Conservation (phyloP, 495 filamentous ascomycete species). For the Astrothelium macrocarpum region DNA sequence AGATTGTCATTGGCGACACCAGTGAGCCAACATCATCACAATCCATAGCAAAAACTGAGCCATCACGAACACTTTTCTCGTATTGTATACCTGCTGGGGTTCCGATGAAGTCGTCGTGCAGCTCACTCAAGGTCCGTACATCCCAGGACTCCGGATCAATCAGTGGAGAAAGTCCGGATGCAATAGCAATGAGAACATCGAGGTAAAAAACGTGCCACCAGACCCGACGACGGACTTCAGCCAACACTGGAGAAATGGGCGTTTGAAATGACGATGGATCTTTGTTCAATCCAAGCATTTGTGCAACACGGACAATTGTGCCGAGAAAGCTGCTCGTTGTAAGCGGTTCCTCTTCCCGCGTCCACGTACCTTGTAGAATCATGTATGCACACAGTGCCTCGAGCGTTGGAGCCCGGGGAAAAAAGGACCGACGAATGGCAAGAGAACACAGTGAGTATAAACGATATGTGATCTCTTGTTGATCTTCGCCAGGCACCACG, state of each 20-base stretch:
- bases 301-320: slow-evolving; percentile 14
- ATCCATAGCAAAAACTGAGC: too few species aligned
- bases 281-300: slow-evolving; percentile 17
- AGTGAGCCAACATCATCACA: not conserved
- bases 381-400: slow-evolving; percentile 4
- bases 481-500: not conserved
- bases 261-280: slow-evolving; percentile 13
- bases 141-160: slow-evolving; percentile 8
- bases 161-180: slow-evolving; percentile 15
- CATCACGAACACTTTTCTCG: not conserved
- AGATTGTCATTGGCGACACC: not conserved
- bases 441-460: not conserved
- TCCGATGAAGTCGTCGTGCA: slow-evolving; percentile 18
- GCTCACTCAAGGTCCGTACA: slow-evolving; percentile 11
- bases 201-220: slow-evolving; percentile 19
- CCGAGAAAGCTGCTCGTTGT: slow-evolving; percentile 9
- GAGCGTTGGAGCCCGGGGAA: slow-evolving; percentile 1
- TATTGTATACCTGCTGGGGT: slow-evolving; percentile 9
- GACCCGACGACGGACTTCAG: slow-evolving; percentile 13
- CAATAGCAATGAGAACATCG: slow-evolving; percentile 13
- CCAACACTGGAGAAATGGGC: not conserved
- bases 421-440: slow-evolving; percentile 1
- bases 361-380: slow-evolving; percentile 6
- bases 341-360: slow-evolving; percentile 8
- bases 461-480: not conserved